phyloP scores from a whole-genome alignment of 805 yeast species.

The Komagataella phaffii region DNA sequence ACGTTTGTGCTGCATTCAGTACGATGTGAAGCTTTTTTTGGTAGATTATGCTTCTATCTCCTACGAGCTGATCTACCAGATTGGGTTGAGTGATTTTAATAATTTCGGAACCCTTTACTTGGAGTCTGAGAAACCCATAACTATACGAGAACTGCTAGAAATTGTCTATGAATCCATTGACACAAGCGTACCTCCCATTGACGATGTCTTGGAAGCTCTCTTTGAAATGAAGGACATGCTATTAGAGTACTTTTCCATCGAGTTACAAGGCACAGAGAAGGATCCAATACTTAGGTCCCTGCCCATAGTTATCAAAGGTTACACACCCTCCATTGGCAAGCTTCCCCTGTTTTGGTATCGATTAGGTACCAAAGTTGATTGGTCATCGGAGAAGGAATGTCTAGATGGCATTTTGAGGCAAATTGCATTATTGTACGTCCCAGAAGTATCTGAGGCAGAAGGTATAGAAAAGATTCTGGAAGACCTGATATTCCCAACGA shows the following conservation, averaged over 20 bases:
- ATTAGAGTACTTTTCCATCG: conserved; percentile 60
- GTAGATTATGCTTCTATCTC: conserved; percentile 70
- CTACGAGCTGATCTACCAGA: conserved; percentile 66
- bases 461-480: conserved; percentile 31
- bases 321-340: conserved; percentile 49
- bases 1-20: conserved; percentile 73
- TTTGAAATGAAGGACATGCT: conserved; percentile 63
- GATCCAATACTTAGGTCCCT: conserved; percentile 30
- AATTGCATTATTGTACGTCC: conserved; percentile 61
- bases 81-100: conserved; percentile 63
- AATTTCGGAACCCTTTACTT: conserved; percentile 59
- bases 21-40: conserved; percentile 62
- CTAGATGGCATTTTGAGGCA: conserved; percentile 51
- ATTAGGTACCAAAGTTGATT: conserved; percentile 45
- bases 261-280: conserved; percentile 14
- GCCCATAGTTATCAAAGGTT: conserved; percentile 58
- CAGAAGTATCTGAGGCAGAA: conserved; percentile 26
- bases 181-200: conserved; percentile 6
- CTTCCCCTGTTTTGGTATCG: conserved; percentile 55
- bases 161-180: conserved; percentile 17
- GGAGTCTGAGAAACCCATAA: conserved; percentile 14
- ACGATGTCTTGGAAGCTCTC: conserved; percentile 14
- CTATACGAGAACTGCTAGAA: conserved; percentile 22
- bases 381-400: conserved; percentile 58
- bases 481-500: conserved; percentile 46